Evolutionary conservation across 2,329 filamentous ascomycete genomes (phyloP), one percentile per base, ranked within the genome.

Genomic region (Exophiala phaeomuriformis): DNA sequence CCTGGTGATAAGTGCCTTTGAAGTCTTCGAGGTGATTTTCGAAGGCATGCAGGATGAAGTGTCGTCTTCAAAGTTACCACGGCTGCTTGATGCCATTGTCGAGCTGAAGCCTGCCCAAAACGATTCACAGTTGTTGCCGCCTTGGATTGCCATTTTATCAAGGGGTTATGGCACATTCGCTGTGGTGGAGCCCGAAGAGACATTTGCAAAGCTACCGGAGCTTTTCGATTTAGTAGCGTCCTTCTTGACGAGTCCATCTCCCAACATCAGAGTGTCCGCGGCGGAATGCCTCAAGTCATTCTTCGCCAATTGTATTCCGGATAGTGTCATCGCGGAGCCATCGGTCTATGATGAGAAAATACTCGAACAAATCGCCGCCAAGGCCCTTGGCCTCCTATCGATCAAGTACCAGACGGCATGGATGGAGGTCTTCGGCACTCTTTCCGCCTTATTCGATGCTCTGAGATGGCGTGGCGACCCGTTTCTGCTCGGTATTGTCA

Each of bases 11-110:
- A 86, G 88, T 7, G 87, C 90, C 0, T 96, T 98, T 64, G 91
- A 96, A 61, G 91, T 97, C 3, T 98, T 98, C 64, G 93, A 98
- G 69, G 86, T 95, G 68, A 95, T 97, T 42, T 97, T 98, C 61
- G 85, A 86, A 63, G 86, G 90, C 5, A 90, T 98, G 85, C 81
- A 84, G 10, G 86, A 90, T 61, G 89, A 95, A 61, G 79, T 90
- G 46, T 88, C 90, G 0, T 94, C 90, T 2, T 81, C 88, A 1
- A 98, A 97, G 72, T 78, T 98, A 8, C 90, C 90, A 2, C 82
- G 88, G 52, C 78, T 98, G 8, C 79, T 97, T 64, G 90, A 95
- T 60, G 90, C 93, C 49, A 95, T 98, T 62, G 84, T 86, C 8
- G 90, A 97, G 68, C 75, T 98, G 61, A 88, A 91, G 62, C 93